A percentile compares a stretch with the other conserved stretches of the same genome.
Evolutionary conservation across 192 early-diverging fungal species (phyloP).

Genomic region (Backusella parvicylindrica): DNA sequence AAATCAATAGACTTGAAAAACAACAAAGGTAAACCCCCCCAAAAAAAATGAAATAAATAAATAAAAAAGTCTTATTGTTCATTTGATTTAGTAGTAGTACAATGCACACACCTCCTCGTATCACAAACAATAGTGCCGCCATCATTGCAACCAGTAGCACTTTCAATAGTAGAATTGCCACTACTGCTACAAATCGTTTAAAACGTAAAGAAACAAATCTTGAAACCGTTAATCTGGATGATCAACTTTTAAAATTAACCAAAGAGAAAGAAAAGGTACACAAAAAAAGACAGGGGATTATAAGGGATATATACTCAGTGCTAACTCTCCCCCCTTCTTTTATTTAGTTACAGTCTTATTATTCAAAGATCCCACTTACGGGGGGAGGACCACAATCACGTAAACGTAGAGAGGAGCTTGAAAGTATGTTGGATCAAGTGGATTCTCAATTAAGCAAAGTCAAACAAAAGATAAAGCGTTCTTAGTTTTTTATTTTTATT

Average conservation of each 20-base stretch:
- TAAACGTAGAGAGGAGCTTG: constrained; percentile 43
- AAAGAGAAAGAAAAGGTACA: constrained; percentile 39
- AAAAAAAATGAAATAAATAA: background rate
- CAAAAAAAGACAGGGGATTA: background rate
- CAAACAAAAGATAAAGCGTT: constrained; percentile 39
- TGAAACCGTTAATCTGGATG: constrained; percentile 31
- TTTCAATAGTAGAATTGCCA: background rate
- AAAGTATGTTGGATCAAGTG: constrained; percentile 47
- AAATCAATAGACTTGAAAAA: background rate
- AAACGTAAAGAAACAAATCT: constrained; percentile 6
- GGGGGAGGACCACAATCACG: constrained; percentile 49
- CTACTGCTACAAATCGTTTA: background rate
- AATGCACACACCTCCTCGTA: constrained; percentile 17
- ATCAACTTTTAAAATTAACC: constrained; percentile 37
- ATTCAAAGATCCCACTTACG: constrained; percentile 47
- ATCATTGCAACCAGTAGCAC: background rate
- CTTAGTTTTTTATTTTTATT: background rate
- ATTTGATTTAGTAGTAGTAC: background rate
- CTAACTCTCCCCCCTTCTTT: background rate
- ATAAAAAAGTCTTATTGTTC: background rate
- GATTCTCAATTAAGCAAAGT: constrained; percentile 48
- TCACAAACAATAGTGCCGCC: background rate
- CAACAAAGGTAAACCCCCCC: background rate
- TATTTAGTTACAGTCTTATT: constrained; percentile 42
- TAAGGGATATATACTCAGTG: background rate